phyloP scores from a whole-genome alignment of 2,329 filamentous ascomycete genomes.

The Ascochyta fabae region DNA sequence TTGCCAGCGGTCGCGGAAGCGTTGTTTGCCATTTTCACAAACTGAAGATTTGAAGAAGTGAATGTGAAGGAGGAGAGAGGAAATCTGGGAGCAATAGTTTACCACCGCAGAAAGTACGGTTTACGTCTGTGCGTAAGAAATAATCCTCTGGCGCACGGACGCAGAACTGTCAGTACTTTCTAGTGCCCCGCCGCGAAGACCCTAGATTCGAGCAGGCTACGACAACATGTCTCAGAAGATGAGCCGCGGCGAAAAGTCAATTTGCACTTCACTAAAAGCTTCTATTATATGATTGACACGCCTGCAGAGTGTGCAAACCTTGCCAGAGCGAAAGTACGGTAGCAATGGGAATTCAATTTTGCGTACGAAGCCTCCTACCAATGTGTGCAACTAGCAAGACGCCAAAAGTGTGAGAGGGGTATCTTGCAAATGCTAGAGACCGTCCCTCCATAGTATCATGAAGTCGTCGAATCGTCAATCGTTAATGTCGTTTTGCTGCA shows the following conservation, averaged over 20 bases:
- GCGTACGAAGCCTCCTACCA: conserved; percentile 12
- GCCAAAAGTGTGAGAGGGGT: conserved; percentile 35
- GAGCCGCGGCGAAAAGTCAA: conserved; percentile 9
- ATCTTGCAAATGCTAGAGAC: conserved; percentile 40
- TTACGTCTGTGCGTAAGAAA: too few species aligned
- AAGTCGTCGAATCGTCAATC: conserved; percentile 33
- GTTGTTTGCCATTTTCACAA: conserved; percentile 35
- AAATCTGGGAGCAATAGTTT: conserved; percentile 13
- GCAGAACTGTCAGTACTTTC: background rate
- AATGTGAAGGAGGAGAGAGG: conserved; percentile 11
- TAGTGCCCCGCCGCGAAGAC: conserved; percentile 20
- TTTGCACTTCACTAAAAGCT: background rate
- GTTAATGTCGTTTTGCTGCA: background rate
- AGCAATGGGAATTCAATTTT: background rate
- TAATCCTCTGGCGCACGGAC: too few species aligned
- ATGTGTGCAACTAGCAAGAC: background rate
- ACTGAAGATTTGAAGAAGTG: conserved; percentile 7
- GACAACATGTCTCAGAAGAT: conserved; percentile 12
- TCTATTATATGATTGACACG: background rate
- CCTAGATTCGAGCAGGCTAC: conserved; percentile 18
- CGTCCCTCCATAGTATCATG: conserved; percentile 34
- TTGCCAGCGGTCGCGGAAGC: conserved; percentile 33
- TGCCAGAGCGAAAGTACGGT: too few species aligned
- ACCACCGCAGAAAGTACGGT: background rate
- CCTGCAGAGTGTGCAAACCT: background rate